These are phyloP conservation scores for Ophiocordyceps robertsii DNA, from an alignment of 2,329 filamentous ascomycete genomes.

Conservation along the genomic window DNA sequence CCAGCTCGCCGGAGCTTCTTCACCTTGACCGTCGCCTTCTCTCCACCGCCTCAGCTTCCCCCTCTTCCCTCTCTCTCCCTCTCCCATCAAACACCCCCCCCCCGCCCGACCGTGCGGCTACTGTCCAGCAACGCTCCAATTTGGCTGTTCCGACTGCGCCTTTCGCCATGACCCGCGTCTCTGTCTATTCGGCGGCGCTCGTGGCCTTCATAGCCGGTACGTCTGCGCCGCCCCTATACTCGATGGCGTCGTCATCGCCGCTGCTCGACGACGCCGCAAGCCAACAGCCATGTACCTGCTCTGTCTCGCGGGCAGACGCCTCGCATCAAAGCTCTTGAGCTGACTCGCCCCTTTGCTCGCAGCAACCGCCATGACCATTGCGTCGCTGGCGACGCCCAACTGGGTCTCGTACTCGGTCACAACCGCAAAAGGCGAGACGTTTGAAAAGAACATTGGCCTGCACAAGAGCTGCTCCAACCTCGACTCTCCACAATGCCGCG, in stretches of 20 bases:
- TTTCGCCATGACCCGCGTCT: constrained; percentile 26
- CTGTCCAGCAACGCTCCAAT: too few species aligned
- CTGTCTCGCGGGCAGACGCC: not conserved
- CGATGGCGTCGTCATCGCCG: constrained; percentile 12
- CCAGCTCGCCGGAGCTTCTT: too few species aligned
- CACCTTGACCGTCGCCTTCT: too few species aligned
- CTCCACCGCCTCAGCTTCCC: too few species aligned
- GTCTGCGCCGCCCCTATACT: constrained; percentile 8
- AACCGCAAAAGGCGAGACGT: constrained; percentile 29
- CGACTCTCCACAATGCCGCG: constrained; percentile 43
- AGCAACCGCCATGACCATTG: constrained; percentile 61
- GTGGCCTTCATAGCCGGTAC: constrained; percentile 29
- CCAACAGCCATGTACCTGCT: not conserved
- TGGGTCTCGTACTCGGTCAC: constrained; percentile 56
- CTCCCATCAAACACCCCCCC: too few species aligned
- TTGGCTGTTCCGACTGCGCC: not conserved
- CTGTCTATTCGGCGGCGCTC: constrained; percentile 27
- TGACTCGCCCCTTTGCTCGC: not conserved
- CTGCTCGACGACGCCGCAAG: not conserved
- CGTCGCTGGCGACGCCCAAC: constrained; percentile 53
- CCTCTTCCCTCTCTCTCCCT: too few species aligned
- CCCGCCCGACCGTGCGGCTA: too few species aligned
- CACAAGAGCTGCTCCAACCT: constrained; percentile 68
- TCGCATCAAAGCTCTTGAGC: not conserved
- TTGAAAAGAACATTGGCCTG: constrained; percentile 57